phyloP scores from a whole-genome alignment of 1,284 basidiomycete species.

The Puccinia coronata region DNA sequence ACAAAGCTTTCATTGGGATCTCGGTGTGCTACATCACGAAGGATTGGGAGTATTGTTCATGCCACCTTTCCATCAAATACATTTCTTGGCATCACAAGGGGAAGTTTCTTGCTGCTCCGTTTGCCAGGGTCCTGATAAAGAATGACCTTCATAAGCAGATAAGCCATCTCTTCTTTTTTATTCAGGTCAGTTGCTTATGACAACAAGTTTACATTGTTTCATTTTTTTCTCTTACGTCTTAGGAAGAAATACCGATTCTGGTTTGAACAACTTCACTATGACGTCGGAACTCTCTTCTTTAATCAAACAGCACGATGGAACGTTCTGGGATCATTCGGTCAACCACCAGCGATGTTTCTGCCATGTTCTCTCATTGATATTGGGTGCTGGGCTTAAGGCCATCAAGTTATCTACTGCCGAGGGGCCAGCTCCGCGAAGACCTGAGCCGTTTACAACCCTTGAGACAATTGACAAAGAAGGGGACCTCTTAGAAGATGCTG shows the following conservation, averaged over 20 bases:
- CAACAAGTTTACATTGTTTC: too few species aligned
- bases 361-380: too few species aligned
- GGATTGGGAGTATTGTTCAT: not conserved
- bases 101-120: too few species aligned
- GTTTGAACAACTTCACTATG: slow-evolving; percentile 7
- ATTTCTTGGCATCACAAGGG: not conserved
- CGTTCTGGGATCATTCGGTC: not conserved
- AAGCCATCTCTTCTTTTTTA: too few species aligned
- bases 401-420: not conserved
- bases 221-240: not conserved
- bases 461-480: not conserved
- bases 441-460: not conserved
- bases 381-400: not conserved
- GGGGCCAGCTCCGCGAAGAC: not conserved
- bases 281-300: not conserved
- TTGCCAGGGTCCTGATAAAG: too few species aligned
- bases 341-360: slow-evolving; percentile 1
- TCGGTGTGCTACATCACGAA: not conserved
- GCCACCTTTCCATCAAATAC: not conserved
- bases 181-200: too few species aligned
- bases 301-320: not conserved
- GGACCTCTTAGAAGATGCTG: not conserved
- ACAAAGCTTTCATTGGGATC: not conserved
- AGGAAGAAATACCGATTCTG: not conserved
- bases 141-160: too few species aligned